Evolutionary conservation across 371 early-diverging fungal species (phyloP).

Genomic region (Saksenaea vasiformis): DNA sequence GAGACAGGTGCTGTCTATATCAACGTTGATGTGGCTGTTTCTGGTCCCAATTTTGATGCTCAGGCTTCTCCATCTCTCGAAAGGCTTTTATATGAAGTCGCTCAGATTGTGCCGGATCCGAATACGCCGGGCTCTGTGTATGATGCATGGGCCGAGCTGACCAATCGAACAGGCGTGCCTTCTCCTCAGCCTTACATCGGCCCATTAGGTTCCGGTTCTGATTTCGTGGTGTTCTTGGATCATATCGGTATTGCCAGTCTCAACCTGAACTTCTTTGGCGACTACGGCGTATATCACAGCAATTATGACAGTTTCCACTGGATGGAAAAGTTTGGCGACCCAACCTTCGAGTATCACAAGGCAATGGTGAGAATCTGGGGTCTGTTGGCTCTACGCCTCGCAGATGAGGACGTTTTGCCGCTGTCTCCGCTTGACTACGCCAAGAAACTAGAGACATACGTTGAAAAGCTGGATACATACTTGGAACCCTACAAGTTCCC

Average conservation of each 20-base stretch:
- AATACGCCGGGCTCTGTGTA: constrained; percentile 19
- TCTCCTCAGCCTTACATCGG: constrained; percentile 19
- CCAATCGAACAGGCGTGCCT: constrained; percentile 7
- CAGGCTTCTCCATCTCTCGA: constrained; percentile 49
- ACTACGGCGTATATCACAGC: constrained; percentile 60
- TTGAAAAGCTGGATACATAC: constrained; percentile 16
- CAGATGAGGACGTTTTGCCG: constrained; percentile 42
- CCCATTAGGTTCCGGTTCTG: constrained; percentile 54
- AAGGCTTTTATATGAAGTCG: constrained; percentile 44
- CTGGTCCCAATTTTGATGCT: constrained; percentile 46
- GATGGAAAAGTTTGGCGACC: constrained; percentile 70
- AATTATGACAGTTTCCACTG: constrained; percentile 61
- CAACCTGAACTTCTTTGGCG: constrained; percentile 50
- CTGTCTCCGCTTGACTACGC: constrained; percentile 44
- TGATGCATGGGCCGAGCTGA: constrained; percentile 17
- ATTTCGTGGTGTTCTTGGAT: constrained; percentile 58
- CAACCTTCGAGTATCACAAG: constrained; percentile 59
- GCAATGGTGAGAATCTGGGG: constrained; percentile 50
- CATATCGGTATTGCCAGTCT: constrained; percentile 62
- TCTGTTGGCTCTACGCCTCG: constrained; percentile 40
- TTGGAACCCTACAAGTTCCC: constrained; percentile 11
- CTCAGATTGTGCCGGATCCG: constrained; percentile 44
- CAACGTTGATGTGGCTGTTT: constrained; percentile 53
- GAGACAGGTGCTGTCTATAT: constrained; percentile 55
- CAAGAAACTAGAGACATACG: constrained; percentile 19